A percentile compares a stretch with the other conserved stretches of the same genome.
Conservation (phyloP, 495 filamentous ascomycete genomes). For the Annulohypoxylon maeteangense region DNA sequence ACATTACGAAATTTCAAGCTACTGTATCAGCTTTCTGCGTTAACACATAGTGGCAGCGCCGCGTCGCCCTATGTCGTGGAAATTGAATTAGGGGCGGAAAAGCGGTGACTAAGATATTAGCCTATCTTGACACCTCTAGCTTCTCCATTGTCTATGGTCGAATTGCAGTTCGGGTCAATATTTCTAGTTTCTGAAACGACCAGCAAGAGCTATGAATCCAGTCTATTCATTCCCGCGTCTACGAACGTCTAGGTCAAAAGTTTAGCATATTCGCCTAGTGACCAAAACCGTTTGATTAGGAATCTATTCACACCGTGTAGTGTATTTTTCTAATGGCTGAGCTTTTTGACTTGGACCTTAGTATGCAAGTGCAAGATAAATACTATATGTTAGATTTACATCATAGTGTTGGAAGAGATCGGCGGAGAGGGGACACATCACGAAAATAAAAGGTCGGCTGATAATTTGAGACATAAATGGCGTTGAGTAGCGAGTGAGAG, state of each 20-base stretch:
- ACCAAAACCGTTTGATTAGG: too few species aligned
- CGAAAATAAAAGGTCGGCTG: slow-evolving; percentile 1
- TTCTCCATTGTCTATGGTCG: neutral
- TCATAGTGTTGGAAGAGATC: slow-evolving; percentile 2
- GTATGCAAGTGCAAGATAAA: neutral
- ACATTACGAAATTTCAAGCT: too few species aligned
- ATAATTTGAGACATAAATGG: neutral
- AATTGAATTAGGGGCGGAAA: slow-evolving; percentile 24
- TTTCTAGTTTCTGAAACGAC: neutral
- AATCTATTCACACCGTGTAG: too few species aligned
- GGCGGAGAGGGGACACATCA: slow-evolving; percentile 7
- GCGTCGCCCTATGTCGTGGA: neutral
- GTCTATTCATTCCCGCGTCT: neutral
- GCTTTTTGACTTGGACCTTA: too few species aligned
- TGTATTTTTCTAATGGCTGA: too few species aligned
- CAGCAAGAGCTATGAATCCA: slow-evolving; percentile 2
- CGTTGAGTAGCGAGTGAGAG: slow-evolving; percentile 12
- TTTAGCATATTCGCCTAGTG: too few species aligned
- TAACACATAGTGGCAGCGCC: neutral
- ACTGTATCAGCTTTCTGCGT: slow-evolving; percentile 8
- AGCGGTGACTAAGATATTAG: neutral
- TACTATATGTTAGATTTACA: neutral
- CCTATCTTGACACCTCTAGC: neutral
- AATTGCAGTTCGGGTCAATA: neutral
- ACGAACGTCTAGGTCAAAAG: neutral